Conservation (phyloP, 2,329 filamentous ascomycete species). For the Trichophyton verrucosum region DNA sequence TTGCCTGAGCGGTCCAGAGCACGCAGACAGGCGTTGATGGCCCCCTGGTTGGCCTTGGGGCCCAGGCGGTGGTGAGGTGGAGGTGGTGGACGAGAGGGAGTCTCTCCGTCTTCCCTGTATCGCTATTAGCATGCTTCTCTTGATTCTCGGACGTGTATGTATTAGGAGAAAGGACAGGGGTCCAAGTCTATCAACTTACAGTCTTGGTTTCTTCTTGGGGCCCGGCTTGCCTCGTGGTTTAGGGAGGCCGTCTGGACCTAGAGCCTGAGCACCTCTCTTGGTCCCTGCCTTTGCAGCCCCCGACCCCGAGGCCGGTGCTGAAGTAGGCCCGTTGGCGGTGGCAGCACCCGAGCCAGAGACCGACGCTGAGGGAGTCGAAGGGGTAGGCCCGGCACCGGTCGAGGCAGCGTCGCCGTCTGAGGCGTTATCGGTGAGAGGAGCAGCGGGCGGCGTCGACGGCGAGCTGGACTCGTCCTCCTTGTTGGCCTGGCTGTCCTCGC, state of each 20-base stretch:
- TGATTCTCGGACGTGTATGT: not conserved
- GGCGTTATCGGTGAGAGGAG: slow-evolving; percentile 25
- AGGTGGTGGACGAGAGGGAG: slow-evolving; percentile 32
- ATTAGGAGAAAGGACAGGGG: too few species aligned
- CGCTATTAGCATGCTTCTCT: not conserved
- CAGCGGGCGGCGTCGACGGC: slow-evolving; percentile 19
- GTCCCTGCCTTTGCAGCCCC: slow-evolving; percentile 31
- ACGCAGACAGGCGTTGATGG: slow-evolving; percentile 91
- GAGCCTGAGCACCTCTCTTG: slow-evolving; percentile 40
- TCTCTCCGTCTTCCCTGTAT: slow-evolving; percentile 39
- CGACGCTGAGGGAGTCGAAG: slow-evolving; percentile 10
- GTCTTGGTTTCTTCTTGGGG: slow-evolving; percentile 87
- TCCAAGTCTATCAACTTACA: slow-evolving; percentile 51
- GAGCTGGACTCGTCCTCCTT: slow-evolving; percentile 25
- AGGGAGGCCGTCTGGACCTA: slow-evolving; percentile 46
- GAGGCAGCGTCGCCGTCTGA: slow-evolving; percentile 24
- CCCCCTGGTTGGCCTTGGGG: slow-evolving; percentile 90
- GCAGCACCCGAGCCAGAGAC: slow-evolving; percentile 10
- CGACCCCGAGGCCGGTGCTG: not conserved
- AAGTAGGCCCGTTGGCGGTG: slow-evolving; percentile 27
- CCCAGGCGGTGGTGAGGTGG: slow-evolving; percentile 64
- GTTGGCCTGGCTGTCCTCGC: slow-evolving; percentile 15
- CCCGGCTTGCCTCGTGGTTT: slow-evolving; percentile 77
- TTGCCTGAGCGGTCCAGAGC: slow-evolving; percentile 86
- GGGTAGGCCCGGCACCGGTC: slow-evolving; percentile 32